Evolutionary conservation across 169 alveolate genomes (phyloP), one percentile per base, ranked within the genome.

Genomic region (Eimeria necatrix): DNA sequence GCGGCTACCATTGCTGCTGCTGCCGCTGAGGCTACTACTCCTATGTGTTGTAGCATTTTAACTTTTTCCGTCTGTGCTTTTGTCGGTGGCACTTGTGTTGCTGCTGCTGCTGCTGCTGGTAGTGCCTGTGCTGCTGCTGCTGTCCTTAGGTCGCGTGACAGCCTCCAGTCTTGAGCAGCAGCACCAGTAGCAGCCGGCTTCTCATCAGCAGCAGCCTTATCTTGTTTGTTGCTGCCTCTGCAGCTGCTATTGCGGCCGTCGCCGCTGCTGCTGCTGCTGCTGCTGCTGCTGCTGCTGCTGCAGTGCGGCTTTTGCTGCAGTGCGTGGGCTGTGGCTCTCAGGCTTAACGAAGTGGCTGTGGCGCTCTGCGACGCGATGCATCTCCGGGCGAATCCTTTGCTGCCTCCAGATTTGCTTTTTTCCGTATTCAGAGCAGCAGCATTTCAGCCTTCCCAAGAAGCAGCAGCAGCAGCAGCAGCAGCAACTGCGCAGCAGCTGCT

Each of bases 391-490:
- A 76, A 76, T 16, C 6, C 22, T 4, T 7, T 48, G 60, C 61
- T 76, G 56, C 86, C 86, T 18, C 60, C 86, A 76, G 86, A 76
- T 41, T 76, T 76, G 60, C 60, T 76, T 6, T 76, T 76, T 41
- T 46, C 86, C 12, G 22, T 76, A 3, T 76, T 46, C 24, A 76
- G 41, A 22, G 86, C 86, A 8, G 86, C 86, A 4, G 86, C 86
- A 4, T 76, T 76, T 16, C 86, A 76, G 60, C 86, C 86, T 32
- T 41, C 86, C 4, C 86, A 76, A 8, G 86, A 76, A 8, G 86
- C 12, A 48, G 86, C 86, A 76, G 86, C 64, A 76, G 86, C 86
- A 32, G 86, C 86, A 76, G 86, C 86, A 76, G 76, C 76, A 64
- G 5, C 26, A 64, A 20, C 76, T 10, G 76, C 76, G 41, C 86